Conservation (phyloP, 169 alveolate genomes). For the Toxoplasma gondii region DNA sequence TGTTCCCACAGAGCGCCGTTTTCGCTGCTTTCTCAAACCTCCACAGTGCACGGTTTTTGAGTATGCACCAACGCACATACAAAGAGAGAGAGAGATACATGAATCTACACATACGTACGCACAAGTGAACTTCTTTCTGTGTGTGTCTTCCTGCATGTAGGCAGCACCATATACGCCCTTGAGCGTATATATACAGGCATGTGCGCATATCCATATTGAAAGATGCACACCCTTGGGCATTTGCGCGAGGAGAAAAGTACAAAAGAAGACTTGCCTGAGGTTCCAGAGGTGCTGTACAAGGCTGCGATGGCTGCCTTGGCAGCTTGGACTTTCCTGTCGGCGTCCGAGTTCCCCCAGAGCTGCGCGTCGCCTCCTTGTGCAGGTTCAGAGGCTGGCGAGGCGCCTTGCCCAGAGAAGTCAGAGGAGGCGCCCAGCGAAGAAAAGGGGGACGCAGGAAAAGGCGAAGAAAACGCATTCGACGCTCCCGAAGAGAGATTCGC, state of each 20-base stretch:
- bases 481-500: background rate
- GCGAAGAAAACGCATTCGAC: background rate
- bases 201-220: background rate
- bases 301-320: conserved; percentile 53
- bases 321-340: conserved; percentile 27
- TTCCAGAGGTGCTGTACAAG: background rate
- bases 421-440: background rate
- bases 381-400: background rate
- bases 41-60: too few species aligned
- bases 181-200: background rate
- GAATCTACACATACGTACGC: background rate
- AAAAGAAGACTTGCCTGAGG: background rate
- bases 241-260: background rate
- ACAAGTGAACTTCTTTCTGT: background rate
- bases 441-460: background rate
- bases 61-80: background rate
- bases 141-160: background rate
- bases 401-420: background rate
- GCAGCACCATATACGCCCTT: too few species aligned
- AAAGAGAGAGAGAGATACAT: background rate
- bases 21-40: too few species aligned
- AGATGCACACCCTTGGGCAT: background rate
- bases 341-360: background rate
- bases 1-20: too few species aligned
- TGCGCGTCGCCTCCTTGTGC: background rate